Evolutionary conservation across 192 early-diverging fungal genomes (phyloP).

Genomic region (Kappamyces sp.): DNA sequence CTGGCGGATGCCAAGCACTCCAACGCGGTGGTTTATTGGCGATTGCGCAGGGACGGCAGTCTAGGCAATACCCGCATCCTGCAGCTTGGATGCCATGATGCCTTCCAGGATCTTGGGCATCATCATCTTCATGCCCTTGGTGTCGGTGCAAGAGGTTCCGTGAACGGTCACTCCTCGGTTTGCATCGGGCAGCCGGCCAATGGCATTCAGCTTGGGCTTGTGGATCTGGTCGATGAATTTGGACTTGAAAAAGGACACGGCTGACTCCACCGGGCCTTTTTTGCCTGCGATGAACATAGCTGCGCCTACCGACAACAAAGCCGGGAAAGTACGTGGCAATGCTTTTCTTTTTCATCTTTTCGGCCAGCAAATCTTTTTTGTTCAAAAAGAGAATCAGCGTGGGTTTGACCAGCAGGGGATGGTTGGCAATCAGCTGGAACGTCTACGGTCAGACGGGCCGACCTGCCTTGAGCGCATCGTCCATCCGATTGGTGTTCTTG

Average conservation of each 20-base stretch:
- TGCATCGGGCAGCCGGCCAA: not conserved
- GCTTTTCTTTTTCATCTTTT: slow-evolving; percentile 34
- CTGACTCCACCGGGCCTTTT: too few species aligned
- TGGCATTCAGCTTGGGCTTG: not conserved
- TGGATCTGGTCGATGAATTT: too few species aligned
- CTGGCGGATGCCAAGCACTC: too few species aligned
- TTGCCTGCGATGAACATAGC: too few species aligned
- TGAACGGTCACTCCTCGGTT: not conserved
- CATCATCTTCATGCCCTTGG: not conserved
- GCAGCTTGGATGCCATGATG: not conserved
- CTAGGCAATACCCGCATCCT: not conserved
- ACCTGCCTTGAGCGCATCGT: not conserved
- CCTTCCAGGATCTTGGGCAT: too few species aligned
- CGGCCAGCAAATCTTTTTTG: slow-evolving; percentile 46
- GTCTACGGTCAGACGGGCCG: slow-evolving; percentile 20
- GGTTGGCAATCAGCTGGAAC: slow-evolving; percentile 45
- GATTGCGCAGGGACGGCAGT: not conserved
- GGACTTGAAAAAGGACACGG: too few species aligned
- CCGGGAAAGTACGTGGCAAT: slow-evolving; percentile 40
- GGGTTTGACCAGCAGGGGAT: slow-evolving; percentile 42
- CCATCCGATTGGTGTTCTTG: slow-evolving; percentile 45
- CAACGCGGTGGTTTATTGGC: too few species aligned
- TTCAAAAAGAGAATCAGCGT: slow-evolving; percentile 50
- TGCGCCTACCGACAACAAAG: slow-evolving; percentile 8
- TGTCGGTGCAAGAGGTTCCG: not conserved